These are phyloP conservation scores for Wickerhamomyces sp. DNA, from an alignment of 1,139 yeast species.

Conservation along the genomic window DNA sequence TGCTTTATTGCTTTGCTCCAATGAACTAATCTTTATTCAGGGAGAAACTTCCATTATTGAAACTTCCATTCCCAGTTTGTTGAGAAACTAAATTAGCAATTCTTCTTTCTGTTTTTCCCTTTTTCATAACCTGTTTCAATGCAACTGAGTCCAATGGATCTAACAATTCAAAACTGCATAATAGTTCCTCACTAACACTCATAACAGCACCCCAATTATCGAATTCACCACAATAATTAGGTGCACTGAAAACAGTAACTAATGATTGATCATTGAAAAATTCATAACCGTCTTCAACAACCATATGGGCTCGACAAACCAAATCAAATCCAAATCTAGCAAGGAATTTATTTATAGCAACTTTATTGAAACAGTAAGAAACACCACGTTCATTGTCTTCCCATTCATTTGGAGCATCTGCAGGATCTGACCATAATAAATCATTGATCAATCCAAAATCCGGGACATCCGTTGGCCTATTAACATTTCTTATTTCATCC, in stretches of 20 bases:
- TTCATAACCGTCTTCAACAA: slow-evolving; percentile 97
- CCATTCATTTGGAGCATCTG: slow-evolving; percentile 94
- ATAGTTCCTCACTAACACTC: slow-evolving; percentile 89
- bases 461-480: slow-evolving; percentile 95
- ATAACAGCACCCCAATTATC: slow-evolving; percentile 99
- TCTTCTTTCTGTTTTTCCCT: slow-evolving; percentile 76
- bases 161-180: slow-evolving; percentile 86
- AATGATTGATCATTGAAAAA: slow-evolving; percentile 90
- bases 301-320: slow-evolving; percentile 98
- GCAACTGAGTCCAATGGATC: slow-evolving; percentile 95
- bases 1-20: too few species aligned
- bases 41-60: slow-evolving; percentile 25
- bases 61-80: slow-evolving; percentile 17
- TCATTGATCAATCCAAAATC: slow-evolving; percentile 92
- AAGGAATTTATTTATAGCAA: slow-evolving; percentile 87
- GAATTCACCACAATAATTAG: slow-evolving; percentile 97
- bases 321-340: slow-evolving; percentile 87
- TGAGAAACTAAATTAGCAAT: slow-evolving; percentile 36
- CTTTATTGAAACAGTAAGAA: slow-evolving; percentile 89
- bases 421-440: slow-evolving; percentile 94
- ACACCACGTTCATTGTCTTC: slow-evolving; percentile 98
- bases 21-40: not conserved
- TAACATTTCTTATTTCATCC: slow-evolving; percentile 88
- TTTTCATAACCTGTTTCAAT: slow-evolving; percentile 86
- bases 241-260: slow-evolving; percentile 94